Conservation (phyloP, 1,284 basidiomycete species). For the Anthracocystis setariae region DNA sequence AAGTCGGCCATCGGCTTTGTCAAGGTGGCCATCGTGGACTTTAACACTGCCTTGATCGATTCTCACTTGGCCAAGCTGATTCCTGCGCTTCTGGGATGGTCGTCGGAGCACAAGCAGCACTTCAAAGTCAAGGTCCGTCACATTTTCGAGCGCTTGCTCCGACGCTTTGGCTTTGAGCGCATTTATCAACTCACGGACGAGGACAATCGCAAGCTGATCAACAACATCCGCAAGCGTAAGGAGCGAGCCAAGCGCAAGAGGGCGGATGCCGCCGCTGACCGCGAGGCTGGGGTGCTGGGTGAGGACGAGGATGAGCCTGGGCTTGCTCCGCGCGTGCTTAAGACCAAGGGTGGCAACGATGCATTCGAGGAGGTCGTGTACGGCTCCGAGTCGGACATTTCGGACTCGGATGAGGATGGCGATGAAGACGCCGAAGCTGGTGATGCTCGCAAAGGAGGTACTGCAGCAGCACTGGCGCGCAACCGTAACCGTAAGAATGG, state of each 20-base stretch:
- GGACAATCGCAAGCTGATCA: conserved; percentile 80
- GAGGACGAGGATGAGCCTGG: conserved; percentile 48
- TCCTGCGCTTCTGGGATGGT: conserved; percentile 87
- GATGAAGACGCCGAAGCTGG: conserved; percentile 42
- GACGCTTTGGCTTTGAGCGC: conserved; percentile 87
- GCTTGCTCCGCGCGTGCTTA: conserved; percentile 43
- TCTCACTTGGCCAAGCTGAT: conserved; percentile 82
- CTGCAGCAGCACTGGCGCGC: conserved; percentile 33
- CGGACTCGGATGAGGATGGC: conserved; percentile 56
- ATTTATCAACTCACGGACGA: conserved; percentile 75
- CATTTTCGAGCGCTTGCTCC: conserved; percentile 93
- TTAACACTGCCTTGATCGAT: conserved; percentile 77
- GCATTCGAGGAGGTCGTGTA: conserved; percentile 67
- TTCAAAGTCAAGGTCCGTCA: conserved; percentile 97
- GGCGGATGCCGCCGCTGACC: conserved; percentile 70
- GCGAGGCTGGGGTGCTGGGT: conserved; percentile 38
- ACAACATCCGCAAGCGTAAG: conserved; percentile 90
- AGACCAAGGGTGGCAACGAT: conserved; percentile 62
- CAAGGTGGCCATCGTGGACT: conserved; percentile 90
- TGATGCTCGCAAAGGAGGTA: conserved; percentile 31
- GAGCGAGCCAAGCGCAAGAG: conserved; percentile 80
- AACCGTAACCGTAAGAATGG: conserved; percentile 41
- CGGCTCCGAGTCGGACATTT: conserved; percentile 61
- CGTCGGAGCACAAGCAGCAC: conserved; percentile 97
- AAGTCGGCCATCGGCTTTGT: conserved; percentile 94